Base-by-base conservation (phyloP, 2,329 filamentous ascomycete species). In the Mycocentrospora acerina region DNA sequence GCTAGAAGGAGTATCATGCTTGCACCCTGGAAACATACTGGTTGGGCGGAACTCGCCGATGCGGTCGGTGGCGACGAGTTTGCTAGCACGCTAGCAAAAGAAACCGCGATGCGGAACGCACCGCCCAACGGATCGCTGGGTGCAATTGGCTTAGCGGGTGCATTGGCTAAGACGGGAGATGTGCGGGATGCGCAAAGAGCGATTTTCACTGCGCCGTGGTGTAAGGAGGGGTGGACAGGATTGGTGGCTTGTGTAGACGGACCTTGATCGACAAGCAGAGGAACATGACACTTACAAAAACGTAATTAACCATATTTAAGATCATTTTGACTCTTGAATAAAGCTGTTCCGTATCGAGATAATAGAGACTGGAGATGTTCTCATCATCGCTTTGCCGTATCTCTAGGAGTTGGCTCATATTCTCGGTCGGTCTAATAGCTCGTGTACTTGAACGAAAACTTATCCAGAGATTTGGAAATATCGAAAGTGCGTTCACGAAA, bases 191-290 rank as follows among this genome's bases (percentile, higher is more conserved):
- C 87, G 15, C 86, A 95, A 67, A 80, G 79, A 48, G 85, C 86
- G 6, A 78, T 90, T 30, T 78, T 93, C 66, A 67, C 94, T 52
- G 88, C 90, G 25, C 93, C 93, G 5, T 97, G 91, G 90, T 74
- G 71, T 40, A 65, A 51, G 29, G 71, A 71, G 15, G 83, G 83
- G 1, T 93, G 88, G 88, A 70, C 72, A 40, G 76, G 74, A 2
- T 59, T 88, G 53, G 68, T 24, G 9, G 59, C 64, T 33, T 62
- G 48, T 45, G 37, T 61, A 29, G 29, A 38, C 25, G 28, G 33
- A 6, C 40, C 28, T 5, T 46, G 11, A 16, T 9, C 24, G 31
- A 15, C 9, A 3, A 17, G 15, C 10, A n/a, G 30, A 11, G 19
- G n/a, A 6, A 11, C 19, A 4, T 4, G 16, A 32, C 2, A 13